Base-by-base conservation (phyloP, 352 stramenopile species). In the Globisporangium echinulatum region DNA sequence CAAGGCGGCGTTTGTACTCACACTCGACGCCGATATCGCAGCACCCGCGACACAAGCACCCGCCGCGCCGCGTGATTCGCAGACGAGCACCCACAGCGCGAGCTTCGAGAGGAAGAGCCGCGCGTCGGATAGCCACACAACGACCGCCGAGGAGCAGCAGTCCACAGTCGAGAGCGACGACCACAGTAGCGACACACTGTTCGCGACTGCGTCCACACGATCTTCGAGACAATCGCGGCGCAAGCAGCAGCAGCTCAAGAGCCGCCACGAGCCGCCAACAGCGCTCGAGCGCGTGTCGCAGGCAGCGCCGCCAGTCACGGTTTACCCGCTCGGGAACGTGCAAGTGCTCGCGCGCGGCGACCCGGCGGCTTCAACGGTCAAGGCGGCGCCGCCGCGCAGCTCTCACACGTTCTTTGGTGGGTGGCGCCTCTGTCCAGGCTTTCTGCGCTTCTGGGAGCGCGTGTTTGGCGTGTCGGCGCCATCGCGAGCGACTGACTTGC, bases 401-500 rank as follows among this genome's bases (percentile, higher is more conserved):
- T 36, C 7, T 25, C 36, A 25, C 33, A 10, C 59, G 9, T 63
- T 54, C 36, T 63, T 69, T 11, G 65, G 66, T 57, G 66, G 69
- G 46, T 83, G 75, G 61, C 77, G 82, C 38, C 74, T 90, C 40
- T 90, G 77, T 56, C 77, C 80, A 19, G 80, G 78, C n/a, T 82
- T 90, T 42, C 59, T 87, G 36, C 77, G 78, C 51, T 81, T 90
- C 52, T 88, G 78, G 47, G 76, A 87, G 40, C 77, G 78, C n/a
- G 83, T 77, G 59, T 82, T 90, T 47, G 67, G 70, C 36, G 62
- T 68, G 7, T 43, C 51, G 33, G 36, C 44, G 10, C 42, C 51
- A 38, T n/a, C 44, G 10, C 43, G 15, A 6, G 33, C 52, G 46
- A 55, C 52, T 47, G 52, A 56, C 42, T 33, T 51, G 15, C 38